Base-by-base conservation (phyloP, 1,284 basidiomycete species). In the Pulchroboletus neoregius region DNA sequence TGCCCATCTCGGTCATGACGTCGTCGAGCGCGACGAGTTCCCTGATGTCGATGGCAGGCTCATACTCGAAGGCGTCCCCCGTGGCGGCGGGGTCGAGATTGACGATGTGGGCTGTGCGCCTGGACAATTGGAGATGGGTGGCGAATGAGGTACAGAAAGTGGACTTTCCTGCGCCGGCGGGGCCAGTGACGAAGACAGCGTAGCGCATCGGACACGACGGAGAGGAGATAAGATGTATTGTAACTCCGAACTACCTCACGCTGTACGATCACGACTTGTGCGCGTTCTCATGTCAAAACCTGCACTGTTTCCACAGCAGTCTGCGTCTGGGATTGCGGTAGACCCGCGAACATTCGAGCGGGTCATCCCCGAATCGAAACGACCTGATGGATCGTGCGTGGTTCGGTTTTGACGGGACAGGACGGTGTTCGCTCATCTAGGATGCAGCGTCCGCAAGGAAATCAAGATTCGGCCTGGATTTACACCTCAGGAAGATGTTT, bases 61-160 rank as follows among this genome's bases (percentile, higher is more conserved):
- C 84, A 63, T 94, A 91, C 67, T 98, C 94, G 66, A 97, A 97
- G 48, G 87, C 85, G 27, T 78, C 73, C 6, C 80, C 71, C 52
- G 91, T 84, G 0, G 96, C 96, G 0, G 96, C 96, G 7, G 96
- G 96, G 68, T 99, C 96, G 54, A 99, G 82, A 69, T 99, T 99
- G 67, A 99, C 91, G 44, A 98, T 84, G 72, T 99, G 94, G 0
- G 86, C 88, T 2, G 84, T 84, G 6, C 96, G 81, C 51, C 84
- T 89, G 38, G 92, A 76, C 0, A 89, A 80, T 51, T 82, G 83
- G 5, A 98, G 84, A 71, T 99, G 95, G 3, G 91, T 94, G 51
- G 99, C 80, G 58, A 99, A 82, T 0, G 93, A 82, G 3, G 80
- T 76, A 61, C 91, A 91, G 64, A 99, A 96, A 0, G 96, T 99